Conservation (phyloP, 1,284 basidiomycete genomes). For the Microbotryum intermedium region DNA sequence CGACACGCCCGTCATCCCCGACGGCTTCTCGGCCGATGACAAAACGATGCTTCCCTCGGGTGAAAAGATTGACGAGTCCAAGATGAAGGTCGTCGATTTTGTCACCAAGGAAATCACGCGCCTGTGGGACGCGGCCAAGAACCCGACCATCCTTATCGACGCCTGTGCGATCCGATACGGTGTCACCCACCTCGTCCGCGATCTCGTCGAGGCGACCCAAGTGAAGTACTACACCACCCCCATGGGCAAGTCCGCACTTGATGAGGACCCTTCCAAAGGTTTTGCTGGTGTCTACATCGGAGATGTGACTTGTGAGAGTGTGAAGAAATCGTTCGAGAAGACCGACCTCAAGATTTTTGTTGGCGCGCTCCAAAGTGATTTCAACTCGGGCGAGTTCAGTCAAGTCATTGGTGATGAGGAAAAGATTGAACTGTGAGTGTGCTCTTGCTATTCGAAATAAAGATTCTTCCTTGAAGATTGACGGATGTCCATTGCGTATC, state of each 20-base stretch:
- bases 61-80: background rate
- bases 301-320: constrained; percentile 58
- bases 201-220: constrained; percentile 57
- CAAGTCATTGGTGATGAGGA: background rate
- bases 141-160: constrained; percentile 72
- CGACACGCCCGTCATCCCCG: constrained; percentile 48
- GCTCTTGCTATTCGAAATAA: constrained; percentile 49
- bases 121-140: constrained; percentile 55
- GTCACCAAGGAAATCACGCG: constrained; percentile 65
- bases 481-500: background rate
- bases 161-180: constrained; percentile 78
- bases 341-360: constrained; percentile 78
- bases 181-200: constrained; percentile 56
- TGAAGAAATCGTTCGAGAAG: constrained; percentile 67
- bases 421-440: constrained; percentile 46
- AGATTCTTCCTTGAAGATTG: background rate
- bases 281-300: constrained; percentile 83
- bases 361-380: constrained; percentile 73
- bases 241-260: constrained; percentile 82
- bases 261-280: constrained; percentile 62
- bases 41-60: constrained; percentile 20
- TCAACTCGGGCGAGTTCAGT: constrained; percentile 60
- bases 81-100: constrained; percentile 38
- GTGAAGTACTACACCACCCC: constrained; percentile 59
- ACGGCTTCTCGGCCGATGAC: background rate